Evolutionary conservation across 1,284 basidiomycete species (phyloP).

Genomic region (Pseudozyma flocculosa): DNA sequence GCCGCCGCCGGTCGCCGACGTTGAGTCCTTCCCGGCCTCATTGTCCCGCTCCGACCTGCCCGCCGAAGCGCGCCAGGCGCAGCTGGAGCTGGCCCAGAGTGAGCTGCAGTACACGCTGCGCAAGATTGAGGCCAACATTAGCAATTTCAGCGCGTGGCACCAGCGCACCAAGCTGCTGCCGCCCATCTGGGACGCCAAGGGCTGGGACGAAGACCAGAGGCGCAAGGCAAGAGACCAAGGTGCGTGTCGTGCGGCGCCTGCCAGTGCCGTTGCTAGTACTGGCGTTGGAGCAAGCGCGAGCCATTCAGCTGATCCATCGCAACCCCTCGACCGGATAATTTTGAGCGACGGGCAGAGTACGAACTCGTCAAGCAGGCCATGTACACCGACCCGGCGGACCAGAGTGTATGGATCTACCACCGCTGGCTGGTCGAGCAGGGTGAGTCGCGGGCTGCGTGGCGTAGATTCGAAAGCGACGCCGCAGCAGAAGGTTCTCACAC

Average conservation of each 20-base stretch:
- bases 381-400: constrained; percentile 94
- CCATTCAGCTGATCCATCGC: too few species aligned
- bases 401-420: constrained; percentile 97
- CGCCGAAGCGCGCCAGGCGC: neutral
- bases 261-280: too few species aligned
- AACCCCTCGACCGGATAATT: too few species aligned
- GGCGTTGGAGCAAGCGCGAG: too few species aligned
- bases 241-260: constrained; percentile 57
- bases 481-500: too few species aligned
- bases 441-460: too few species aligned
- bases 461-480: too few species aligned
- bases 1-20: too few species aligned
- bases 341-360: too few species aligned
- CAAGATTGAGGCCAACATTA: constrained; percentile 93
- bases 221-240: constrained; percentile 68
- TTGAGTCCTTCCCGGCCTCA: constrained; percentile 8
- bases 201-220: constrained; percentile 57
- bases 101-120: constrained; percentile 65
- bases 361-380: constrained; percentile 89
- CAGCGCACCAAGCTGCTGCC: constrained; percentile 82
- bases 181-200: constrained; percentile 66
- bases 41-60: constrained; percentile 2
- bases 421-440: constrained; percentile 79
- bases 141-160: constrained; percentile 99
- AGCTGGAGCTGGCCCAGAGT: constrained; percentile 23